Evolutionary conservation across 257 asterid species (phyloP), one percentile per base, ranked within the genome.

Genomic region (Solanum rostratum): DNA sequence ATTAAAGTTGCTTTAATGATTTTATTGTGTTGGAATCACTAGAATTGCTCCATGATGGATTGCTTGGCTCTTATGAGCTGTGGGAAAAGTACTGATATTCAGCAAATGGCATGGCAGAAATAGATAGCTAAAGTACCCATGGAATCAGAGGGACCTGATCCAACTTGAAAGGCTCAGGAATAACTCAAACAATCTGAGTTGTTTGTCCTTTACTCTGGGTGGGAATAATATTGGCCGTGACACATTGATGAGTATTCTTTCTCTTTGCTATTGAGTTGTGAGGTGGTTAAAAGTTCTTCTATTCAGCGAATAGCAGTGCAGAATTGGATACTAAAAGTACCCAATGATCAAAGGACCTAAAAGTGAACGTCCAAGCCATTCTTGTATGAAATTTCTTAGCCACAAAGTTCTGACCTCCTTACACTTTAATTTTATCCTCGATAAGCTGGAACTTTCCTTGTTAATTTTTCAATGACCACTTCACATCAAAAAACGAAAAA

Each of bases 401-500:
- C 84, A 81, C 84, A 81, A 43, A 43, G 39, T 15, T 81, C 41
- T 43, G 60, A 59, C 84, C 27, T 41, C 74, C 57, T 55, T 46
- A 41, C 84, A 60, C 52, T 49, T 43, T 81, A 27, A 39, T 22
- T 52, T 79, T 85, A 27, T 73, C 88, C 73, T 39, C 19, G 6
- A 73, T 87, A 85, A 85, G 66, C 82, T 76, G 78, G 60, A 82
- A 22, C 79, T 82, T 79, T 46, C 66, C 70, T 69, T 74, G 78
- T 81, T 39, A 59, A 22, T 65, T 82, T 76, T 76, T 74, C 60
- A 73, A 41, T 82, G 80, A 57, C 53, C 30, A 63, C 14, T 46
- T 73, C 80, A 60, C 86, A 83, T 37, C 55, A 9, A 14, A 50
- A 85, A 83, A 78, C 55, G 78, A 54, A 76, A 73, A 84, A 71